These are phyloP conservation scores for Aschersonia sp. DNA, from an alignment of 2,329 filamentous ascomycete species.

Conservation along the genomic window DNA sequence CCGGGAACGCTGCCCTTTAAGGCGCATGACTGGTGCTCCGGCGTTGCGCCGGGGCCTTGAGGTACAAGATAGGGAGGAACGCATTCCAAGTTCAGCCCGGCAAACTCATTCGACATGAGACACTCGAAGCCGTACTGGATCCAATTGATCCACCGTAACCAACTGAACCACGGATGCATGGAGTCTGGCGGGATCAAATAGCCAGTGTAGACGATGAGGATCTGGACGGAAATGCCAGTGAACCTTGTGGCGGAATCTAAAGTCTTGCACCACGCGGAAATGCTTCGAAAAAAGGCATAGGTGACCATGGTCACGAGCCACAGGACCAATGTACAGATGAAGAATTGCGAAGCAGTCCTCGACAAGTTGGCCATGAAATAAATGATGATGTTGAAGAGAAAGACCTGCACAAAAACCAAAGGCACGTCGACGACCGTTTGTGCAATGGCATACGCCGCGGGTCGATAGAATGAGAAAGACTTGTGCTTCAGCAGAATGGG, in stretches of 20 bases:
- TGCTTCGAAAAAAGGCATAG: conserved; percentile 42
- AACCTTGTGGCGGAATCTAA: conserved; percentile 49
- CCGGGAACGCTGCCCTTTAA: conserved; percentile 31
- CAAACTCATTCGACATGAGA: conserved; percentile 51
- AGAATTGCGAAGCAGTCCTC: conserved; percentile 51
- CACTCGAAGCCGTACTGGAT: conserved; percentile 58
- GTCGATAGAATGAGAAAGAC: conserved; percentile 53
- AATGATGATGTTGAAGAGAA: conserved; percentile 55
- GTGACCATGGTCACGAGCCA: conserved; percentile 43
- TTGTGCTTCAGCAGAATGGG: conserved; percentile 59
- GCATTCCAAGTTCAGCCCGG: conserved; percentile 42
- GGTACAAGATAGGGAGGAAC: conserved; percentile 43
- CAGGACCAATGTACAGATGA: conserved; percentile 48
- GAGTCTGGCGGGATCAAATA: conserved; percentile 46
- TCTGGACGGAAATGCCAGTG: conserved; percentile 41
- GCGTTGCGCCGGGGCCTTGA: conserved; percentile 14
- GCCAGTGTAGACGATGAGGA: conserved; percentile 54
- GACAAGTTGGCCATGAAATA: conserved; percentile 69
- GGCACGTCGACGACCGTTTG: conserved; percentile 45
- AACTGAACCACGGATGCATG: conserved; percentile 46
- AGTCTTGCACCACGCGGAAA: conserved; percentile 43
- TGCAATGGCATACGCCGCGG: conserved; percentile 40
- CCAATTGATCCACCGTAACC: conserved; percentile 55
- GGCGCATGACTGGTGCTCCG: conserved; percentile 37
- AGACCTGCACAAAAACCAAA: conserved; percentile 46